Evolutionary conservation across 2,329 filamentous ascomycete genomes (phyloP), one percentile per base, ranked within the genome.

Genomic region (Alternaria sp.): DNA sequence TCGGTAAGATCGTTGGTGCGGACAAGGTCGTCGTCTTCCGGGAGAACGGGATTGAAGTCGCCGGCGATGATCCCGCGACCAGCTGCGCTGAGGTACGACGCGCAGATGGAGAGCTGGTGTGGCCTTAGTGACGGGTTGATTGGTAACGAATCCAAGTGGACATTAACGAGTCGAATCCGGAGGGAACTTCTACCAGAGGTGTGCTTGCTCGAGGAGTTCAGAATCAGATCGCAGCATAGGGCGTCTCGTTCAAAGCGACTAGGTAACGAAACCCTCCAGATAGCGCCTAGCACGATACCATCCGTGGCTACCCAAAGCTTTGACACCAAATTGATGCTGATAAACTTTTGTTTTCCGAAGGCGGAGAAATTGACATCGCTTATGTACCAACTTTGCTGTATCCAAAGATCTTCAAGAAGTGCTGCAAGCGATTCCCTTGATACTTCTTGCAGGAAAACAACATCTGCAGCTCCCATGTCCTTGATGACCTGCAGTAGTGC

Each of bases 51-150:
- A 34, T 59, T 59, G 39, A 56, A 59, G 24, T 56, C 57, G 18
- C 57, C 52, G 20, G 46, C 57, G 16, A 59, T 47, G 18, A 59
- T 11, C 4, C 57, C 52, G 1, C 39, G 44, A 12, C 52, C 57
- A 26, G 51, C 57, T 3, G 52, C 44, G 5, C 43, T 1, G 7
- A 59, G 57, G 20, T 59, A 59, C 6, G 38, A 38, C 3, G 57
- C 24, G 30, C 22, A 6, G 24, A 51, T 38, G 30, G 38, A 24
- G 16, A 59, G 38, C 39, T 59, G 51, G 12, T 11, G 30, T 16
- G 52, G 51, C 39, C 57, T 59, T 22, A 55, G 52, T 24, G 57
- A 59, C 38, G 57, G 52, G 5, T 56, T 55, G 18, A 59, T 56
- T 26, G 52, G 39, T 18, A 59, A 7, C 0, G 52, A 56, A 32